Percentiles rank a stretch among this genome's conserved stretches.
phyloP scores from a whole-genome alignment of 2,329 filamentous ascomycete species.

The Trichoderma sp. region DNA sequence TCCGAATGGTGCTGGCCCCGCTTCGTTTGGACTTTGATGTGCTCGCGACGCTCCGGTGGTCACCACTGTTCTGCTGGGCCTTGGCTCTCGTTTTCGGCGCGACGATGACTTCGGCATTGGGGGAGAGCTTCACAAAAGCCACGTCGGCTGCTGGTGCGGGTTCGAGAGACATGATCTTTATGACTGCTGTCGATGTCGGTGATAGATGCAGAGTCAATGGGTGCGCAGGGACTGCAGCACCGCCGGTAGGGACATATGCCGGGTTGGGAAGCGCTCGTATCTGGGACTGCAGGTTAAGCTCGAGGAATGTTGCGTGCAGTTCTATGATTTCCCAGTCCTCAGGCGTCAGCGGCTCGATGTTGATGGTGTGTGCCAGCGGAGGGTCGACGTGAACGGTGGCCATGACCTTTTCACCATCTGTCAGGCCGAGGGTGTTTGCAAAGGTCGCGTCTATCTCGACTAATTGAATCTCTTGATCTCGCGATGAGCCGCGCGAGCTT shows the following conservation, averaged over 20 bases:
- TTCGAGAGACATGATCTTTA: constrained; percentile 79
- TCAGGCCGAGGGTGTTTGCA: constrained; percentile 72
- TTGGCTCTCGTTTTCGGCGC: constrained; percentile 87
- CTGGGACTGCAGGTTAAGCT: constrained; percentile 89
- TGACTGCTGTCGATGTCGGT: constrained; percentile 91
- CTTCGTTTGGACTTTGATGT: constrained; percentile 77
- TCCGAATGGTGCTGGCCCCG: constrained; percentile 71
- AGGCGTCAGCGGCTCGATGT: constrained; percentile 92
- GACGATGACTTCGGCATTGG: constrained; percentile 95
- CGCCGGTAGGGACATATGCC: constrained; percentile 55
- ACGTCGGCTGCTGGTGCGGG: constrained; percentile 68
- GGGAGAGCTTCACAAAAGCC: constrained; percentile 87
- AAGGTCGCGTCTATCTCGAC: constrained; percentile 89
- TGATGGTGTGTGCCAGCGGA: constrained; percentile 87
- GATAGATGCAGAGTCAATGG: constrained; percentile 90
- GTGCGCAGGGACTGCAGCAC: constrained; percentile 61
- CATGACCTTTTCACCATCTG: constrained; percentile 77
- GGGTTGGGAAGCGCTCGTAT: constrained; percentile 93
- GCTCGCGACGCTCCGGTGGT: constrained; percentile 77
- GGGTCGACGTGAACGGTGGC: constrained; percentile 81
- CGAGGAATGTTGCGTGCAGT: constrained; percentile 91
- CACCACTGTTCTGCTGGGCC: constrained; percentile 63
- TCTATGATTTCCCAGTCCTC: constrained; percentile 99
- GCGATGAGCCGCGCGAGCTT: constrained; percentile 55
- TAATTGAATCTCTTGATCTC: constrained; percentile 74